Base-by-base conservation (phyloP, 768 basidiomycete genomes). In the Tephrocybe rancida region DNA sequence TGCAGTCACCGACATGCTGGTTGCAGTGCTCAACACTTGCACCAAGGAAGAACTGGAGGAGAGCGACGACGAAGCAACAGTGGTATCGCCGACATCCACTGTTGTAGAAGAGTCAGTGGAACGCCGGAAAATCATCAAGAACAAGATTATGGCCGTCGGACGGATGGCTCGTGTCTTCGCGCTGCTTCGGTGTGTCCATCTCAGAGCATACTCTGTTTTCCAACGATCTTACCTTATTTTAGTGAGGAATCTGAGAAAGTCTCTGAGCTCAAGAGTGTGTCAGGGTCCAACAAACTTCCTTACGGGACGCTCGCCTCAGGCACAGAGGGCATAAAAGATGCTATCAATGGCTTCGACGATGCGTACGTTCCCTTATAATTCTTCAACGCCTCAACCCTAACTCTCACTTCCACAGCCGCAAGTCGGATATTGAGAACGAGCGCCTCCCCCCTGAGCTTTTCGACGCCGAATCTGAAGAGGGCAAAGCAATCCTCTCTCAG, bases 391-490 rank as follows among this genome's bases (percentile, higher is more conserved):
- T 27, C 21, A 10, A 48, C 27, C 30, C 25, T 53, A 24, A 53
- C 38, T 50, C 46, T 44, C 24, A 13, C 25, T 42, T n/a, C 22
- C 46, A 35, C 60, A 95, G 94, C 37, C 93, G 95, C 56, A 95
- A 95, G 75, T 93, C 91, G 39, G 97, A 98, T 77, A 98, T 98
- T 60, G 96, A 98, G 73, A 98, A 98, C 73, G 97, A 99, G 71
- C 88, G 95, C 29, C 77, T 98, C n/a, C 97, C 96, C 2, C 96
- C 96, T 2, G 94, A 98, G 14, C 79, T 99, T 16, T 89, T 93
- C 67, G 95, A 98, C 64, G 87, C 85, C 5, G 74, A 81, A 57
- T 87, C 84, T 9, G 82, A 82, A 58, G 86, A 89, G 70, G 87
- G 85, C 51, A 84, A 81, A 58, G 84, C 87, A 6, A 81, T 85